These are phyloP conservation scores for Bacterosira constricta DNA, from an alignment of 108 stramenopile genomes.

Conservation along the genomic window DNA sequence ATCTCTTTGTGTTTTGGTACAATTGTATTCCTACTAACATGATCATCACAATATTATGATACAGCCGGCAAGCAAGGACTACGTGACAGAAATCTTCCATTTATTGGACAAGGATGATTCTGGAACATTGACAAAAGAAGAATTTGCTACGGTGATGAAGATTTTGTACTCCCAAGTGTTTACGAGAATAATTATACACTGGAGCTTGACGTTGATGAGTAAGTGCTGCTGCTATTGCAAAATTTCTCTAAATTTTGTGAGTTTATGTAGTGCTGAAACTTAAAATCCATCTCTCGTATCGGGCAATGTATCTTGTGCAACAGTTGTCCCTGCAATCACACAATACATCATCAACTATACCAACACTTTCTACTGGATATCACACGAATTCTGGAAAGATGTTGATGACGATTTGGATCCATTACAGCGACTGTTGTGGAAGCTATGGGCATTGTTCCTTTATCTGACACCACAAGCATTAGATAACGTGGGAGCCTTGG, in stretches of 20 bases:
- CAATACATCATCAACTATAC: constrained; percentile 48
- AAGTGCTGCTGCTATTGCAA: not conserved
- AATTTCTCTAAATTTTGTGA: not conserved
- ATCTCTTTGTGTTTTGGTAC: not conserved
- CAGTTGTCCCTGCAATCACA: constrained; percentile 71
- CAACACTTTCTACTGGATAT: constrained; percentile 6
- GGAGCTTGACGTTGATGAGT: constrained; percentile 65
- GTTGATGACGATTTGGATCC: constrained; percentile 33
- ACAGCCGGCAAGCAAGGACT: constrained; percentile 60
- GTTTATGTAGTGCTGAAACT: not conserved
- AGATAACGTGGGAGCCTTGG: not conserved
- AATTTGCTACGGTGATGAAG: constrained; percentile 72
- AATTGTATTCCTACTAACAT: not conserved
- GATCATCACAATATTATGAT: not conserved
- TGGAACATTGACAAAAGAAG: constrained; percentile 60
- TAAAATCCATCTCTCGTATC: not conserved
- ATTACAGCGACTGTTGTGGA: constrained; percentile 28
- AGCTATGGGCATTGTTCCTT: constrained; percentile 29
- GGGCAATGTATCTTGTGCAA: not conserved
- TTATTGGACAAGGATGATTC: constrained; percentile 58
- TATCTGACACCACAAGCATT: constrained; percentile 15
- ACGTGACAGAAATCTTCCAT: constrained; percentile 62
- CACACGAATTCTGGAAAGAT: constrained; percentile 39
- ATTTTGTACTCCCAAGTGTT: constrained; percentile 77
- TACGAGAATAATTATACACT: constrained; percentile 72